Evolutionary conservation across 352 stramenopile genomes (phyloP), one percentile per base, ranked within the genome.

Genomic region (Globisporangium cylindrosporum): DNA sequence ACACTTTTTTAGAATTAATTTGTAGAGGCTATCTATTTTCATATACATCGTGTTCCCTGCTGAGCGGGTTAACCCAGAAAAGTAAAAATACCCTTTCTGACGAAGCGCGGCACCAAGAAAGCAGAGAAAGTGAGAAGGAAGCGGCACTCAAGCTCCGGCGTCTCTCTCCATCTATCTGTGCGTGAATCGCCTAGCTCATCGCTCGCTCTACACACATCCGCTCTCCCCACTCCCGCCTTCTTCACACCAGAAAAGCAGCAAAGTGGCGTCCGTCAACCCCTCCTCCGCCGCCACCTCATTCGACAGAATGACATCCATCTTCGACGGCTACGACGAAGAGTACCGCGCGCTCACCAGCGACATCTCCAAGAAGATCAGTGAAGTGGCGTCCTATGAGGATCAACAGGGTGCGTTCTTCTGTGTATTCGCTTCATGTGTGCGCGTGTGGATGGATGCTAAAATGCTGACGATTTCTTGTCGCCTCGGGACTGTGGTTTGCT

Each of bases 351-450:
- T 96, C 58, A 80, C 88, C 36, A 90, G 84, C 75, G 88, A 94
- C 68, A 93, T 96, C 76, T 96, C 88, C 56, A 91, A 86, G 69
- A 96, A 96, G 69, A 86, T 96, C 68, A 94, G 86, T 74, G 88
- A 96, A 64, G 80, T 96, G 67, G 80, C 85, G 53, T 91, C 85
- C 34, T 96, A 94, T 63, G 88, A 96, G 71, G 85, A 94, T 61
- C 68, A 92, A 65, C 82, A 88, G 79, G 88, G 88, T 92, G 36
- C 14, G 66, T 25, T 8, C n/a, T n/a, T 41, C 4, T 46, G 25
- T 27, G 4, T 46, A 29, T 8, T 22, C 25, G 41, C 6, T 43
- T 12, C 5, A 46, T 20, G 38, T 14, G 20, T 41, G 24, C 27
- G 32, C 29, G 38, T 53, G 25, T 54, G 18, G 12, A 3, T 49